phyloP scores from a whole-genome alignment of 2,329 filamentous ascomycete species.

The Tolypocladium amazonense region DNA sequence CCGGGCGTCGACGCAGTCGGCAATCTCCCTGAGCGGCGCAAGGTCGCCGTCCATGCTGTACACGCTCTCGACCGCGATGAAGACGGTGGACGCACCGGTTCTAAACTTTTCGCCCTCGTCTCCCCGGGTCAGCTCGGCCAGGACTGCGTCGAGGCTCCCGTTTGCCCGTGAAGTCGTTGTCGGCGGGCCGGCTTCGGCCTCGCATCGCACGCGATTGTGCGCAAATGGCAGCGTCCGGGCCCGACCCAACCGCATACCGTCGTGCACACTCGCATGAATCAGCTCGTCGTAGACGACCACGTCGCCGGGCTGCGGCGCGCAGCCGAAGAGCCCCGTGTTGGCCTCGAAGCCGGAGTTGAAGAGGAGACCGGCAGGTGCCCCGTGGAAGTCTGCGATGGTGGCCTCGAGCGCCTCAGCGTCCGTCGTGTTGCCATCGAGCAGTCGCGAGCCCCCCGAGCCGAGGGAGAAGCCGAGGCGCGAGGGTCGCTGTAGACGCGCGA shows the following conservation, averaged over 20 bases:
- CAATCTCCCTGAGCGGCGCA: constrained; percentile 50
- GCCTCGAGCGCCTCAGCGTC: constrained; percentile 34
- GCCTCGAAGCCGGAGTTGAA: constrained; percentile 56
- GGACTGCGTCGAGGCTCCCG: constrained; percentile 15
- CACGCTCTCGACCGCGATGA: constrained; percentile 58
- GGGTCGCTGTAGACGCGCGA: constrained; percentile 27
- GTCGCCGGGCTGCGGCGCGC: constrained; percentile 49
- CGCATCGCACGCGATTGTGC: constrained; percentile 39
- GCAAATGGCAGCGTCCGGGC: constrained; percentile 40
- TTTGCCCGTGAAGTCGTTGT: background rate
- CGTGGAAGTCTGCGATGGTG: constrained; percentile 36
- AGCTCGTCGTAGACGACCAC: constrained; percentile 62
- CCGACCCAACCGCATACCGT: constrained; percentile 60
- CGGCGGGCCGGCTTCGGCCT: background rate
- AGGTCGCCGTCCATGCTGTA: constrained; percentile 83
- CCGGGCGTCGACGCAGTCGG: constrained; percentile 41
- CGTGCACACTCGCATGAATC: constrained; percentile 69
- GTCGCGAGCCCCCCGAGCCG: constrained; percentile 42
- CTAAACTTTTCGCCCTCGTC: constrained; percentile 20
- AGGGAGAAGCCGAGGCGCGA: constrained; percentile 12
- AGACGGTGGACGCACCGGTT: constrained; percentile 39
- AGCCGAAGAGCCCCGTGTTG: constrained; percentile 52
- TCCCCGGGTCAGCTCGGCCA: constrained; percentile 19
- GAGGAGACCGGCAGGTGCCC: constrained; percentile 32
- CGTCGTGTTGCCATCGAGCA: constrained; percentile 39